A percentile compares a stretch with the other conserved stretches of the same genome.
These are phyloP conservation scores for Leptosphaerulina australis DNA, from an alignment of 2,329 filamentous ascomycete genomes.

Conservation along the genomic window DNA sequence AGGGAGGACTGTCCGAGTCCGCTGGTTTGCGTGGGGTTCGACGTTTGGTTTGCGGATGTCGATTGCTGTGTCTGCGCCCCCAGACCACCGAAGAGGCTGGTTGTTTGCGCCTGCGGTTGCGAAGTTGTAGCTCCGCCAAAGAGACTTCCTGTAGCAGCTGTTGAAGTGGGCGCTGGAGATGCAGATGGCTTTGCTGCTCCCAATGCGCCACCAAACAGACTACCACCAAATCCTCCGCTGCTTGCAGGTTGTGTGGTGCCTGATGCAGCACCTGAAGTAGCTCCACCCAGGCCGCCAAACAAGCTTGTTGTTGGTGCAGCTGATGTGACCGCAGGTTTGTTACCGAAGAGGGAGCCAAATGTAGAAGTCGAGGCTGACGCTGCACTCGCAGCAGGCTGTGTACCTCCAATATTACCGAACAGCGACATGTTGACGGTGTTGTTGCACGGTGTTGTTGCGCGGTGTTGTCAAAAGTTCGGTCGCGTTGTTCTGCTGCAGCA, in stretches of 20 bases:
- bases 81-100: conserved; percentile 33
- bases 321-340: conserved; percentile 26
- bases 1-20: conserved; percentile 35
- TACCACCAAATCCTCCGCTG: conserved; percentile 39
- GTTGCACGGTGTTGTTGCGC: conserved; percentile 27
- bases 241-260: conserved; percentile 37
- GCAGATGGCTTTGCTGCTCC: conserved; percentile 47
- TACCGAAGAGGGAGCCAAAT: conserved; percentile 37
- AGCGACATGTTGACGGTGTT: conserved; percentile 39
- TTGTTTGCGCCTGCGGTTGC: conserved; percentile 34
- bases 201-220: conserved; percentile 40
- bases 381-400: conserved; percentile 38
- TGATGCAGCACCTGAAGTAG: conserved; percentile 31
- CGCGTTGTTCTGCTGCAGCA: conserved; percentile 30
- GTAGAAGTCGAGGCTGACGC: conserved; percentile 26
- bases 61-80: conserved; percentile 36
- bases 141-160: conserved; percentile 26
- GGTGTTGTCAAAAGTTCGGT: conserved; percentile 31
- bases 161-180: conserved; percentile 23
- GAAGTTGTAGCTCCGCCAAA: conserved; percentile 32
- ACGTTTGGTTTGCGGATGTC: conserved; percentile 21
- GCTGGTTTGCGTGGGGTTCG: conserved; percentile 40
- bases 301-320: conserved; percentile 35
- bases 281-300: conserved; percentile 39
- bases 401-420: conserved; percentile 40